Percentiles rank a stretch among this genome's conserved stretches.
phyloP scores from a whole-genome alignment of 1,284 basidiomycete genomes.

The Tilletia setariae region DNA sequence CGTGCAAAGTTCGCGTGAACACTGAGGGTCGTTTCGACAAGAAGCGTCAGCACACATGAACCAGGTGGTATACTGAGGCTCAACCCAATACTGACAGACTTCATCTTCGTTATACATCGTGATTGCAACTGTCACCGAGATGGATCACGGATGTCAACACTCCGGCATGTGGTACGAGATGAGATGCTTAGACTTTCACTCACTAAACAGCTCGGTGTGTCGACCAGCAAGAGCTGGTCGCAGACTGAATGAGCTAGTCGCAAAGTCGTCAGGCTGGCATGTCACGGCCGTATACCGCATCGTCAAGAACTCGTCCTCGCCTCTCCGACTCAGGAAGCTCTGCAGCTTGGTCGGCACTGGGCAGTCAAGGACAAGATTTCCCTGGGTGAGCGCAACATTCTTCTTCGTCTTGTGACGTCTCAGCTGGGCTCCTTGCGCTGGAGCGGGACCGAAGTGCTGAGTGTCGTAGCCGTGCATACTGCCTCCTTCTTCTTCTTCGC shows the following conservation, averaged over 20 bases:
- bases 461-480: constrained; percentile 23
- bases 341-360: constrained; percentile 53
- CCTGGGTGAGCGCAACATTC: constrained; percentile 52
- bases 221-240: constrained; percentile 77
- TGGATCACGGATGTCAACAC: background rate
- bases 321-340: constrained; percentile 71
- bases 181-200: background rate
- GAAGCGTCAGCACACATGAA: too few relatives aligned
- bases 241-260: constrained; percentile 74
- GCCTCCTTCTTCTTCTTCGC: constrained; percentile 7
- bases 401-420: constrained; percentile 55
- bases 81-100: constrained; percentile 54
- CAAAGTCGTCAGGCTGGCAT: constrained; percentile 76
- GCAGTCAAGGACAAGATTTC: constrained; percentile 55
- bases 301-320: constrained; percentile 76
- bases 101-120: constrained; percentile 95
- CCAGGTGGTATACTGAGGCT: background rate
- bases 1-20: constrained; percentile 90
- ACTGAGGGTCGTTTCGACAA: constrained; percentile 50
- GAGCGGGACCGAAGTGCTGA: constrained; percentile 51
- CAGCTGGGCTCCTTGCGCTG: constrained; percentile 44
- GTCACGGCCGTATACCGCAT: constrained; percentile 59
- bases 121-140: constrained; percentile 57
- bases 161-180: background rate
- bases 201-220: constrained; percentile 76